Conservation (phyloP, 179 eudicot species). For the Sideroxylon spinosum region DNA sequence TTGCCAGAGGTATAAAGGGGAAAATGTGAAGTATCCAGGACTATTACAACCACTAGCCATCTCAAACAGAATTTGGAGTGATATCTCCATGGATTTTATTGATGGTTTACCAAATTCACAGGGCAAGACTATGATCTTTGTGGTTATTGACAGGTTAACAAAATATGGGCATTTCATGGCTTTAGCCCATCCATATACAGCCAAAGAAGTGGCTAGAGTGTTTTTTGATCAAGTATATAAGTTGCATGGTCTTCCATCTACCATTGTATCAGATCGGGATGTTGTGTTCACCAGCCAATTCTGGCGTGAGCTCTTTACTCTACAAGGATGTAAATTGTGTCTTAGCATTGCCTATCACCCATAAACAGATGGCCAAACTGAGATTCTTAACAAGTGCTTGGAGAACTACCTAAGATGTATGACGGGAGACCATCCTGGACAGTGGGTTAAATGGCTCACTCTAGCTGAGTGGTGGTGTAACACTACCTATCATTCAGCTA, state of each 20-base stretch:
- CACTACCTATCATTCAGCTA: neutral
- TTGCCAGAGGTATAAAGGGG: neutral
- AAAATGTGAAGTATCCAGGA: neutral
- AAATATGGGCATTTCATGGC: constrained; percentile 6
- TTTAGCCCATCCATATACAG: neutral
- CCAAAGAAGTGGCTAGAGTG: neutral
- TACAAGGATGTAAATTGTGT: neutral
- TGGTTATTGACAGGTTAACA: neutral
- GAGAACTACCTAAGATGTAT: neutral
- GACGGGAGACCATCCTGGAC: neutral
- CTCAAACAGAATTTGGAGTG: neutral
- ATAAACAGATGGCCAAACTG: constrained; percentile 8
- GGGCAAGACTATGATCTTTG: neutral
- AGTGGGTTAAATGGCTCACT: neutral
- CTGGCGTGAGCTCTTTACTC: neutral
- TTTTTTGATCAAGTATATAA: neutral
- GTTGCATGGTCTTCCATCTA: neutral
- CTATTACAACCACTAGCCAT: neutral
- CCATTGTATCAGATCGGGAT: neutral
- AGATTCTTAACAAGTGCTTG: neutral
- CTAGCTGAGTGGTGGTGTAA: neutral
- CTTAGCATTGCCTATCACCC: neutral
- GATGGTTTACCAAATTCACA: neutral
- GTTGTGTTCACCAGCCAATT: neutral
- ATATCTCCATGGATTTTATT: constrained; percentile 8